These are phyloP conservation scores for Phytophthora litchii DNA, from an alignment of 352 stramenopile species.

Conservation along the genomic window DNA sequence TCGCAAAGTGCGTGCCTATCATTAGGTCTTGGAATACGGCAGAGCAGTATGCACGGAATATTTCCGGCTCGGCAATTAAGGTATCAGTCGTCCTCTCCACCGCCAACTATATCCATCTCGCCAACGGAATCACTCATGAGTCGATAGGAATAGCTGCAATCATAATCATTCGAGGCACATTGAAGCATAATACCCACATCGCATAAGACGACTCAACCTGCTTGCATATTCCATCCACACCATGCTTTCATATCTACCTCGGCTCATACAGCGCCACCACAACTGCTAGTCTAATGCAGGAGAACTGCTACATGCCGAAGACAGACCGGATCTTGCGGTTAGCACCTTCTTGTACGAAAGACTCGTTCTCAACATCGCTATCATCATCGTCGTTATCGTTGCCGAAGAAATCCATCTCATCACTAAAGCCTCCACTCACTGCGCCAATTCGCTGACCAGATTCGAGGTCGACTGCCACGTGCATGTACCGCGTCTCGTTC, in stretches of 20 bases:
- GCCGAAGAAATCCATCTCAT: constrained; percentile 40
- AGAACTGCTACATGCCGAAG: constrained; percentile 36
- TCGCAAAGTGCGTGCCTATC: constrained; percentile 13
- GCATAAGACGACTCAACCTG: constrained; percentile 3
- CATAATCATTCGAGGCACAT: constrained; percentile 3
- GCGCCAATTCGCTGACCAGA: constrained; percentile 34
- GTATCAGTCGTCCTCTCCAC: constrained; percentile 7
- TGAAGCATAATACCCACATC: constrained; percentile 9
- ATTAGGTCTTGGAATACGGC: constrained; percentile 14
- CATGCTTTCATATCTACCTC: constrained; percentile 12
- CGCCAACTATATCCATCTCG: constrained; percentile 16
- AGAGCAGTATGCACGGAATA: constrained; percentile 13
- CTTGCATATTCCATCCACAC: constrained; percentile 7
- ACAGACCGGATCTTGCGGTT: constrained; percentile 44
- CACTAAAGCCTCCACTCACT: constrained; percentile 34
- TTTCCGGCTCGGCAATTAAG: constrained; percentile 16
- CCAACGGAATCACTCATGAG: constrained; percentile 7
- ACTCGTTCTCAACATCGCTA: constrained; percentile 25
- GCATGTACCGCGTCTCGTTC: constrained; percentile 51
- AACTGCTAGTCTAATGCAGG: constrained; percentile 4
- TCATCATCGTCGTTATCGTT: constrained; percentile 44
- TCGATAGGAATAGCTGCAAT: constrained; percentile 15
- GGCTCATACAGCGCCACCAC: constrained; percentile 4
- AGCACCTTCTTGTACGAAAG: constrained; percentile 10
- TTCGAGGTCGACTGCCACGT: constrained; percentile 55